Evolutionary conservation across 768 basidiomycete genomes (phyloP).

Genomic region (Rhizopogon rudus): DNA sequence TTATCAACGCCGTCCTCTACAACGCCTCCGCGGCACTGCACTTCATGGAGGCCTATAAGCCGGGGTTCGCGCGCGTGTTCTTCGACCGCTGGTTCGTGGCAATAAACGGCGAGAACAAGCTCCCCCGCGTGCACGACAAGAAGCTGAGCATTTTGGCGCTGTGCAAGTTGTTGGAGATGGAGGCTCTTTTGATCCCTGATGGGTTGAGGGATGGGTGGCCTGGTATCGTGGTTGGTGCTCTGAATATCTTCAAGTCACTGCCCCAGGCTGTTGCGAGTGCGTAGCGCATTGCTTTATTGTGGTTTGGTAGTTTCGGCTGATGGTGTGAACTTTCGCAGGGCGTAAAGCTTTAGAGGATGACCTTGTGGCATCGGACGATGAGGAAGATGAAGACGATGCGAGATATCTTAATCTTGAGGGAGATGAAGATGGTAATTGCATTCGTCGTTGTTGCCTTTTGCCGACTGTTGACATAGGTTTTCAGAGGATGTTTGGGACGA

Average conservation of each 20-base stretch:
- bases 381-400: constrained; percentile 41
- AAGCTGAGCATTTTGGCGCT: constrained; percentile 75
- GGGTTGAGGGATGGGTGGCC: constrained; percentile 68
- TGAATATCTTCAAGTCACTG: constrained; percentile 73
- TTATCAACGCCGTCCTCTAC: constrained; percentile 50
- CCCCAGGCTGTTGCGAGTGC: constrained; percentile 75
- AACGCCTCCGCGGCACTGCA: constrained; percentile 63
- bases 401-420: constrained; percentile 58
- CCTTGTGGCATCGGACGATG: constrained; percentile 21
- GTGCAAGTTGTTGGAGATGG: constrained; percentile 72
- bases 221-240: constrained; percentile 61
- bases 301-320: not conserved
- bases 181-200: constrained; percentile 50
- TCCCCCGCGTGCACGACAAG: constrained; percentile 90
- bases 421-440: constrained; percentile 49
- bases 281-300: constrained; percentile 12
- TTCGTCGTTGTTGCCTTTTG: not conserved
- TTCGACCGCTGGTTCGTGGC: constrained; percentile 82
- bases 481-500: constrained; percentile 88
- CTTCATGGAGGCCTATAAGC: constrained; percentile 58
- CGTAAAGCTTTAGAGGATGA: constrained; percentile 58
- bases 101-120: constrained; percentile 50
- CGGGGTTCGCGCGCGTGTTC: constrained; percentile 64
- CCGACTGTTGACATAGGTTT: not conserved
- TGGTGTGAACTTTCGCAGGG: constrained; percentile 28